A percentile compares a stretch with the other conserved stretches of the same genome.
These are phyloP conservation scores for Protomyces inundatus DNA, from an alignment of 1,139 yeast species.

Conservation along the genomic window DNA sequence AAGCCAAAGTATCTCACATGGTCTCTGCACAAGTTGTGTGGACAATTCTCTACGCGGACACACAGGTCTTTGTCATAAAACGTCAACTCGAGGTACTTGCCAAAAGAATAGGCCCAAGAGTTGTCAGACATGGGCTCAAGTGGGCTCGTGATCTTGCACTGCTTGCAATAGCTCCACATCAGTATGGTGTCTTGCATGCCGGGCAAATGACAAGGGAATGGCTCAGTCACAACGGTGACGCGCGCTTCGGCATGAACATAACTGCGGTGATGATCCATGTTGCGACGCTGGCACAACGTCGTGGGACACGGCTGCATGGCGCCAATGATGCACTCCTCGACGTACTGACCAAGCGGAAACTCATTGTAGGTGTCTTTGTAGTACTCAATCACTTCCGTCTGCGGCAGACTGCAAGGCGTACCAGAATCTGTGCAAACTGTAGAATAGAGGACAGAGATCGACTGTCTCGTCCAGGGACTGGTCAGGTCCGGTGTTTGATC, in stretches of 20 bases:
- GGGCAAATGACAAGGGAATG: conserved; percentile 51
- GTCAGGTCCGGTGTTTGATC: conserved; percentile 44
- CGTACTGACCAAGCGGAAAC: conserved; percentile 78
- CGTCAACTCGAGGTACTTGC: conserved; percentile 79
- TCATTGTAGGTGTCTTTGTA: conserved; percentile 73
- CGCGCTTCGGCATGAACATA: conserved; percentile 88
- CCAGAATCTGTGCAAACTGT: conserved; percentile 78
- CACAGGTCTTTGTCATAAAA: conserved; percentile 61
- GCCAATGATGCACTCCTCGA: conserved; percentile 73
- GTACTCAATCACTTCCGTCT: conserved; percentile 69
- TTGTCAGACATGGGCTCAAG: conserved; percentile 80
- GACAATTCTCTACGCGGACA: conserved; percentile 54
- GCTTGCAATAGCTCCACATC: conserved; percentile 89
- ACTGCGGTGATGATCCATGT: conserved; percentile 72
- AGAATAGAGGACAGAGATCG: conserved; percentile 69
- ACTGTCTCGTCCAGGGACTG: conserved; percentile 70
- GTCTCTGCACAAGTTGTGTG: conserved; percentile 71
- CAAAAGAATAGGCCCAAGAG: conserved; percentile 86
- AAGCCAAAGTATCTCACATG: conserved; percentile 81
- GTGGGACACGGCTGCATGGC: conserved; percentile 54
- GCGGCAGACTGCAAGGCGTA: conserved; percentile 92
- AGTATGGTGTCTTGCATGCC: conserved; percentile 64
- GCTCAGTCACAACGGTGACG: conserved; percentile 69
- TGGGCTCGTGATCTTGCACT: conserved; percentile 71
- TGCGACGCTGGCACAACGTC: conserved; percentile 74